Evolutionary conservation across 1,284 basidiomycete genomes (phyloP), one percentile per base, ranked within the genome.

Genomic region (Ceraceosorus guamensis): DNA sequence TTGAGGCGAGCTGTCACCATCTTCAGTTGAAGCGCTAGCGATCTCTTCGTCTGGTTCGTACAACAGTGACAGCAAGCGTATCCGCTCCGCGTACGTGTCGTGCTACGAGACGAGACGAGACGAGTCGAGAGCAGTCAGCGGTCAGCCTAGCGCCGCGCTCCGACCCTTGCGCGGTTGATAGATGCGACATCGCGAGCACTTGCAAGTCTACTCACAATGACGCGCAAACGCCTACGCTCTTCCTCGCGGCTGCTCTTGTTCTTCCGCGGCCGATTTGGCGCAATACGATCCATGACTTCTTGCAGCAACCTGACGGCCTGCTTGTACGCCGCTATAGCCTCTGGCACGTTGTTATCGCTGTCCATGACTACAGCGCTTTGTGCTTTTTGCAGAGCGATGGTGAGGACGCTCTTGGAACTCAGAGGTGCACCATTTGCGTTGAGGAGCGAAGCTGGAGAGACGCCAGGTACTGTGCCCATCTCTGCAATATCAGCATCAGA

Each of bases 301-400:
- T 75, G 64, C n/a, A 79, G 58, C 49, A 79, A 56, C 5, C 71
- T 59, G 2, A 79, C 76, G 6, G 73, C 71, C 57, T 78, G 68
- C 10, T 65, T 62, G 63, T 79, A 79, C 1, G 78, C 78, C 0
- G 66, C 57, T 18, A 79, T 74, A 4, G 78, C 77, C 6, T 74
- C 75, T 6, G 77, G 71, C 7, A 77, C 76, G 43, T 77, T 72
- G 59, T 77, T 75, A 10, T 75, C 73, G 32, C 68, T 68, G 62
- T 79, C 78, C 46, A 77, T 65, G 41, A 73, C 60, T n/a, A 79
- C 78, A 30, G 78, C 78, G 6, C 60, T 75, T 52, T 79, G 78
- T 5, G 78, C 78, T 44, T 77, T 77, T 31, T 74, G 69, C 5
- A 79, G 58, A 0, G 78, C 78, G 50, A 78, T 73, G 5, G 78